A percentile compares a stretch with the other conserved stretches of the same genome.
Evolutionary conservation across 2,329 filamentous ascomycete species (phyloP).

Genomic region (Colletotrichum abscissum): DNA sequence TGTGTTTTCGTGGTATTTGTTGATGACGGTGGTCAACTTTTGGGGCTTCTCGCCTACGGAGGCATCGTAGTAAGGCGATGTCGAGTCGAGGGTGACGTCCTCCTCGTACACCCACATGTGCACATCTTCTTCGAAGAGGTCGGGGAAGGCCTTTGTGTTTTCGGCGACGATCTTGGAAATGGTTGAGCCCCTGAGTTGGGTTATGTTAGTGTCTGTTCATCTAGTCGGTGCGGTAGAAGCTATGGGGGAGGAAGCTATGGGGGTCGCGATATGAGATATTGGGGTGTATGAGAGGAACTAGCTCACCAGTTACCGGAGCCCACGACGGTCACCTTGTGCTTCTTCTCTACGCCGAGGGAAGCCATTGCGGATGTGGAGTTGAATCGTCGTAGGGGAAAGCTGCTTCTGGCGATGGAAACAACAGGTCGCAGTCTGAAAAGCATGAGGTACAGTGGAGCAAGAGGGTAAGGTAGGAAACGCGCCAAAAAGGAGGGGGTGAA

Average conservation of each 20-base stretch:
- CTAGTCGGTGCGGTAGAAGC: background rate
- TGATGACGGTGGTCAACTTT: slow-evolving; percentile 93
- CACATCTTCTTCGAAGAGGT: slow-evolving; percentile 87
- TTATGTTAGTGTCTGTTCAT: slow-evolving; percentile 5
- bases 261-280: background rate
- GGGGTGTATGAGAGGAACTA: background rate
- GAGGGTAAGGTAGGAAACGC: background rate
- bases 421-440: slow-evolving; percentile 34
- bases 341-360: slow-evolving; percentile 67
- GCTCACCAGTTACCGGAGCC: slow-evolving; percentile 95
- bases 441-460: slow-evolving; percentile 26
- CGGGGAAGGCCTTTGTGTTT: slow-evolving; percentile 81
- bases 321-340: slow-evolving; percentile 93
- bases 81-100: slow-evolving; percentile 78
- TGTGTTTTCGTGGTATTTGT: slow-evolving; percentile 92
- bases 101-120: slow-evolving; percentile 99
- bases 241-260: background rate
- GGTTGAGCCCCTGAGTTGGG: slow-evolving; percentile 81
- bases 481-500: slow-evolving; percentile 9
- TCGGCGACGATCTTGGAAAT: slow-evolving; percentile 98
- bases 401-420: slow-evolving; percentile 30
- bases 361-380: slow-evolving; percentile 39
- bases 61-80: slow-evolving; percentile 78
- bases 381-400: slow-evolving; percentile 21
- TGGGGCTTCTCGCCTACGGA: slow-evolving; percentile 74